These are phyloP conservation scores for Theileria orientalis DNA, from an alignment of 169 alveolate genomes.

Conservation along the genomic window DNA sequence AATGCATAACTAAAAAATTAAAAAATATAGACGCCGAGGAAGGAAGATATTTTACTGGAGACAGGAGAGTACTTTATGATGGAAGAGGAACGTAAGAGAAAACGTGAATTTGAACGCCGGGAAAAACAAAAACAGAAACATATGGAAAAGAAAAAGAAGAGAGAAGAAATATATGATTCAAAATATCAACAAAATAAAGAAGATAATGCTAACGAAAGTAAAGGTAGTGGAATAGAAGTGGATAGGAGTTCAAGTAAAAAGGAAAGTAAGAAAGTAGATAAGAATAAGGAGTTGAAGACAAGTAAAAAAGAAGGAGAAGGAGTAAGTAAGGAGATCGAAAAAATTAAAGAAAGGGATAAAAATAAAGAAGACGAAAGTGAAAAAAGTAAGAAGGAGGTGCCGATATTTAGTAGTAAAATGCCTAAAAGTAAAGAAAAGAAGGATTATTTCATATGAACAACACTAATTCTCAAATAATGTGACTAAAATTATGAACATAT, in stretches of 20 bases:
- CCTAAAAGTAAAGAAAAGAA: neutral
- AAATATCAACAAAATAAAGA: neutral
- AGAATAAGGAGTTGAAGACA: no score
- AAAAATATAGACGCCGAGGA: conserved; percentile 87
- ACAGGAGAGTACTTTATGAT: conserved; percentile 95
- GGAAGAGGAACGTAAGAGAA: conserved; percentile 69
- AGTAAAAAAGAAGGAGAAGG: no score
- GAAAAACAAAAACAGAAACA: conserved; percentile 52
- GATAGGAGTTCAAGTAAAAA: no score
- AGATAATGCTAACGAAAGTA: neutral
- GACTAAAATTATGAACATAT: no score
- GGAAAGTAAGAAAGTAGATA: no score
- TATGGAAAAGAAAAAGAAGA: conserved; percentile 27
- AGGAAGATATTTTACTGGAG: conserved; percentile 95
- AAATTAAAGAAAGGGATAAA: neutral
- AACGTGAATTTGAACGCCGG: conserved; percentile 20
- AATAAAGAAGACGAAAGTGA: neutral
- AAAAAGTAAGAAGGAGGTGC: neutral
- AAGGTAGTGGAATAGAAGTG: neutral
- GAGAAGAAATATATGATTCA: conserved; percentile 34
- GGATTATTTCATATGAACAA: neutral
- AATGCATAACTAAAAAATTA: conserved; percentile 34
- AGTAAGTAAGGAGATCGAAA: no score
- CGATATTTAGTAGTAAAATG: neutral
- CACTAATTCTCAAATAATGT: no score